Base-by-base conservation (phyloP, 345 rosid genomes). In the Bretschneidera sinensis region DNA sequence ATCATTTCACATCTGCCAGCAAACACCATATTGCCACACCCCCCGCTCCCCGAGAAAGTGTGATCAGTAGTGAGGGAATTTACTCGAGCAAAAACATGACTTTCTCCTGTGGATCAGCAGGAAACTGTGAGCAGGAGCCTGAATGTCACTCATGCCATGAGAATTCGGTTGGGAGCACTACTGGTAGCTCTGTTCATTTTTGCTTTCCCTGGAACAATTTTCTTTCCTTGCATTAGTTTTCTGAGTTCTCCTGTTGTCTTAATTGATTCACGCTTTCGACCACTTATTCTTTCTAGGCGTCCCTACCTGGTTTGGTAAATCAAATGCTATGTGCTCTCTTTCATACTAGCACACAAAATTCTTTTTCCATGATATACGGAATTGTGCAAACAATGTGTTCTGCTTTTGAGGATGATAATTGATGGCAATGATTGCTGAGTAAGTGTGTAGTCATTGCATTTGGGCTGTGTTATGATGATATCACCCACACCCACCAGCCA, bases 111-210 rank as follows among this genome's bases (percentile, higher is more conserved):
- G 73, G 31, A 65, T 54, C 25, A 16, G 64, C 62, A 55, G 62
- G 66, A 64, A 57, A 34, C 54, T 69, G 78, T 48, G 24, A 14
- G 20, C 66, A 50, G 55, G 65, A 59, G 25, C 65, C 43, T 35
- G 58, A n/a, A 9, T 63, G 24, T 47, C 31, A 33, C 16, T 61
- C 47, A 53, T 59, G 67, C 62, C 60, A 63, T 61, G 63, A 52
- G 19, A 67, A 50, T 61, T 63, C 52, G 14, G 62, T 51, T 43
- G 77, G 61, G 60, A 39, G 64, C 68, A 60, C 54, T 57, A 51
- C 63, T 75, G 95, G 97, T 90, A 77, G 68, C 34, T 51, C 62
- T 66, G 56, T 17, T 28, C 58, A 59, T 22, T 57, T 70, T 50
- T 56, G 47, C 45, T 57, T 57, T 55, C 2, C 51, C 10, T 57